A percentile compares a stretch with the other conserved stretches of the same genome.
Conservation (phyloP, 352 stramenopile genomes). For the Globisporangium paroecandrum region DNA sequence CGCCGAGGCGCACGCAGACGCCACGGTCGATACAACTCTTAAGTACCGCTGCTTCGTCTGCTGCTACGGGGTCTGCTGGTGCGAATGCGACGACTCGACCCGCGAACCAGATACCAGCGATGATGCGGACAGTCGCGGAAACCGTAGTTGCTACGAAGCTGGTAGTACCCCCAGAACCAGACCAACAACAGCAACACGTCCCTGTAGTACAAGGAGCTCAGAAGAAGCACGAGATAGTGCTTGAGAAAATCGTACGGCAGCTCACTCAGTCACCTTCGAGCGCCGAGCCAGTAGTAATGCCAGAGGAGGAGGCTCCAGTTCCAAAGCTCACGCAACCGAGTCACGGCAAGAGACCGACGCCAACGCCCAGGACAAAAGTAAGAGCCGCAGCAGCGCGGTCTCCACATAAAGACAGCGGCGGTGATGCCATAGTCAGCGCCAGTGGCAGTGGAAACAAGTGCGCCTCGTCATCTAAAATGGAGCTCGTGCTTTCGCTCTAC, state of each 20-base stretch:
- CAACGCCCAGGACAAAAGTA: not conserved
- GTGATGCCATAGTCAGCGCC: not conserved
- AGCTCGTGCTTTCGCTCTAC: conserved; percentile 42
- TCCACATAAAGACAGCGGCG: not conserved
- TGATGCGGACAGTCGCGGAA: not conserved
- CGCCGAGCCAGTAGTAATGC: not conserved
- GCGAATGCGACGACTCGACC: no score
- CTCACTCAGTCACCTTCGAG: not conserved
- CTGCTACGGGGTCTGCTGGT: not conserved
- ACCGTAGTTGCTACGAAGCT: not conserved
- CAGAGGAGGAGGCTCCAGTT: not conserved
- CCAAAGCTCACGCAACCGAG: not conserved
- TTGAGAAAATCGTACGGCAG: not conserved
- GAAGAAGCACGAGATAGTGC: not conserved
- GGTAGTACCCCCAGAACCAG: not conserved
- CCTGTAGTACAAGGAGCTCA: no score
- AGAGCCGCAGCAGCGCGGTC: not conserved
- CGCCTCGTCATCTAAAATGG: not conserved
- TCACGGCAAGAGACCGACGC: not conserved
- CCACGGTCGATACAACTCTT: not conserved
- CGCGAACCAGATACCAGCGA: not conserved
- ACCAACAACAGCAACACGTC: not conserved
- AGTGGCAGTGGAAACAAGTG: not conserved
- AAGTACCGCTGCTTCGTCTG: no score
- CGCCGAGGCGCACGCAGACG: not conserved